Percentiles rank a stretch among this genome's conserved stretches.
Conservation (phyloP, 495 filamentous ascomycete species). For the Neurospora sp. region DNA sequence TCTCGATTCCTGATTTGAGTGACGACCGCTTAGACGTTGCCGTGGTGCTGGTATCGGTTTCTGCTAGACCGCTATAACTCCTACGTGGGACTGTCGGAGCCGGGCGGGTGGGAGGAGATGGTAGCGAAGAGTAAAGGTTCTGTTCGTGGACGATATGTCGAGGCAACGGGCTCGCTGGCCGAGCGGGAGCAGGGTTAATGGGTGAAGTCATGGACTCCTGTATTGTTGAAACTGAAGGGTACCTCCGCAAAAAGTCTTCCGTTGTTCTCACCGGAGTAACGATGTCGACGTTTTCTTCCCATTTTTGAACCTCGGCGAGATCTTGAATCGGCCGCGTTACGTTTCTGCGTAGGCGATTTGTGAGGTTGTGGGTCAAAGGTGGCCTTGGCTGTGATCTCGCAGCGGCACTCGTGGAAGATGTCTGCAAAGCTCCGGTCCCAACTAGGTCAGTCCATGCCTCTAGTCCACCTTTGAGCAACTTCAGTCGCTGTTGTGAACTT, state of each 20-base stretch:
- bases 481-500: constrained; percentile 49
- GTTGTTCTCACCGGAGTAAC: constrained; percentile 38
- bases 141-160: constrained; percentile 22
- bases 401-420: constrained; percentile 12
- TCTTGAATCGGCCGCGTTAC: constrained; percentile 20
- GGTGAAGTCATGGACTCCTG: constrained; percentile 64
- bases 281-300: constrained; percentile 31
- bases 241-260: constrained; percentile 76
- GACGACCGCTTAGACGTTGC: constrained; percentile 34
- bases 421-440: constrained; percentile 55
- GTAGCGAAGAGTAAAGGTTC: constrained; percentile 19
- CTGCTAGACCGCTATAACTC: constrained; percentile 79
- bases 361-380: constrained; percentile 9
- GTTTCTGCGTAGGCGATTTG: constrained; percentile 14
- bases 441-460: constrained; percentile 75
- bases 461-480: constrained; percentile 71
- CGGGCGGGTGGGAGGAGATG: constrained; percentile 53
- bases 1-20: constrained; percentile 13
- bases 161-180: constrained; percentile 21
- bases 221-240: constrained; percentile 59
- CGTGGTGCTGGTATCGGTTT: constrained; percentile 38
- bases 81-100: constrained; percentile 73
- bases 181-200: constrained; percentile 11
- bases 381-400: constrained; percentile 3
- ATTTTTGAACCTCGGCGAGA: constrained; percentile 29